Percentiles rank a stretch among this genome's conserved stretches.
Conservation (phyloP, 2,329 filamentous ascomycete species). For the Arthrobotrys entomopaga region DNA sequence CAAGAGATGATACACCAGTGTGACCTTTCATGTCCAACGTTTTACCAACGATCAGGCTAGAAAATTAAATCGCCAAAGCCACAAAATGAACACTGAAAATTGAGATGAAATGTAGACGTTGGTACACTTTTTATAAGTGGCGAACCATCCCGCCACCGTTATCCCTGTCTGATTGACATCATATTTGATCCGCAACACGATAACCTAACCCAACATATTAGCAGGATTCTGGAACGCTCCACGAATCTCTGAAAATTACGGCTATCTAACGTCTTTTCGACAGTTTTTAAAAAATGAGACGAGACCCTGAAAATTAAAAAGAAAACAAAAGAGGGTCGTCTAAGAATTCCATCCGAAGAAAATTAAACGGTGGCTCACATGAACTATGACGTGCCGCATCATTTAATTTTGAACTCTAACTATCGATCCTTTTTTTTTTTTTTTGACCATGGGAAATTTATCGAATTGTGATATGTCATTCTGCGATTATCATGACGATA, state of each 20-base stretch:
- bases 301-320: conserved; percentile 5
- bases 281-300: not conserved
- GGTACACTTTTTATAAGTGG: conserved; percentile 1
- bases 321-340: not conserved
- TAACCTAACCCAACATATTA: not conserved
- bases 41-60: too few species aligned
- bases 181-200: conserved; percentile 36
- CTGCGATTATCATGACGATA: conserved; percentile 53
- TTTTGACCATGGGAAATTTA: conserved; percentile 8
- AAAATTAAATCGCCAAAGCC: conserved; percentile 29
- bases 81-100: not conserved
- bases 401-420: too few species aligned
- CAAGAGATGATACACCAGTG: not conserved
- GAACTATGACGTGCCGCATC: conserved; percentile 49
- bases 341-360: not conserved
- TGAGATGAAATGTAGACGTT: not conserved
- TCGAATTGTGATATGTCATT: conserved; percentile 39
- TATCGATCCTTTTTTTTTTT: not conserved
- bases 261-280: conserved; percentile 40
- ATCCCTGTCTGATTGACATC: conserved; percentile 36
- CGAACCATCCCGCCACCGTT: conserved; percentile 24
- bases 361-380: conserved; percentile 26
- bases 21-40: too few species aligned
- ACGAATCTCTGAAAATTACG: conserved; percentile 40
- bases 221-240: not conserved